Conservation (phyloP, 306 rosid species). For the Luffa acutangula region DNA sequence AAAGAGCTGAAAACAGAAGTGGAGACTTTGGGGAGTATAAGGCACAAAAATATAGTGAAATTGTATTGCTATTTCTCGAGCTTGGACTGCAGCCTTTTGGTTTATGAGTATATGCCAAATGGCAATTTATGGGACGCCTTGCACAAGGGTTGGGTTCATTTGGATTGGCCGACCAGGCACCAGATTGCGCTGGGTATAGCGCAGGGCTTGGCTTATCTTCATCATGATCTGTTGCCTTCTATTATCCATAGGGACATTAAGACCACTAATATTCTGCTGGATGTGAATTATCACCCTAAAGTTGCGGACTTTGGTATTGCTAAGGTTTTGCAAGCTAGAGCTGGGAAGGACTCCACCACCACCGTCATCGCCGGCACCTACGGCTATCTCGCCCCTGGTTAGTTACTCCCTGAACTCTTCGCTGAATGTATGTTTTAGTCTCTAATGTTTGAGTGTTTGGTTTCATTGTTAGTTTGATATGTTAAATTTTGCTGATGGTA, state of each 20-base stretch:
- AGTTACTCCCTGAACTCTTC: too few relatives aligned
- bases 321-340: slow-evolving; percentile 88
- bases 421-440: not conserved
- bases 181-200: slow-evolving; percentile 75
- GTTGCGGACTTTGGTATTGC: slow-evolving; percentile 98
- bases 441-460: too few relatives aligned
- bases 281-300: slow-evolving; percentile 69
- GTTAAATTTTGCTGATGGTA: too few relatives aligned
- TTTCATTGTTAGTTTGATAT: too few relatives aligned
- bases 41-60: slow-evolving; percentile 92
- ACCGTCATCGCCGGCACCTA: slow-evolving; percentile 87
- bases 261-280: slow-evolving; percentile 76
- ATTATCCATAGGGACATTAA: slow-evolving; percentile 89
- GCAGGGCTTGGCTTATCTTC: slow-evolving; percentile 90
- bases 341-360: slow-evolving; percentile 77
- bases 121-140: slow-evolving; percentile 95
- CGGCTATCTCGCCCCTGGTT: slow-evolving; percentile 76
- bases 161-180: slow-evolving; percentile 90
- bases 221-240: slow-evolving; percentile 72
- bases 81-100: slow-evolving; percentile 56
- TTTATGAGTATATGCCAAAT: slow-evolving; percentile 87
- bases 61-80: slow-evolving; percentile 73
- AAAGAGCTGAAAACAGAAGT: slow-evolving; percentile 77
- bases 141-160: slow-evolving; percentile 50
- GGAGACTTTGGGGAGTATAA: slow-evolving; percentile 76